Evolutionary conservation across 345 rosid species (phyloP).

Genomic region (Fremontodendron californicum): DNA sequence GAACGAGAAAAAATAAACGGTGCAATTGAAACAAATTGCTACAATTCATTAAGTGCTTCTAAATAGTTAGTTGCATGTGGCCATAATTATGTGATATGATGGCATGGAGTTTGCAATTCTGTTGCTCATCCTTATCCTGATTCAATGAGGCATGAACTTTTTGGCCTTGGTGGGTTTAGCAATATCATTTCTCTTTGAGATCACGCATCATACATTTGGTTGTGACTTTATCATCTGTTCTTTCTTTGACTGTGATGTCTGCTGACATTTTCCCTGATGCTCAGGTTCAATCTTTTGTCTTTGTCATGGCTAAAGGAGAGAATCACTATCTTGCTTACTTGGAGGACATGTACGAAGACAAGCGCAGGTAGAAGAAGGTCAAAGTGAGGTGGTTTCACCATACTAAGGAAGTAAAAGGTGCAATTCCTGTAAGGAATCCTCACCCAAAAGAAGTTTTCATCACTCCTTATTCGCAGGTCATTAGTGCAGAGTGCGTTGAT

Average conservation of each 20-base stretch:
- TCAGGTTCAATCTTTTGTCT: slow-evolving; percentile 87
- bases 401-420: slow-evolving; percentile 81
- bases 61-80: background rate
- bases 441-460: slow-evolving; percentile 94
- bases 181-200: background rate
- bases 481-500: slow-evolving; percentile 93
- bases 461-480: slow-evolving; percentile 85
- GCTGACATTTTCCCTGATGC: slow-evolving; percentile 15
- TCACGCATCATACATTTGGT: background rate
- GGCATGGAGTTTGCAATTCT: background rate
- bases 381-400: slow-evolving; percentile 97
- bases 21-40: background rate
- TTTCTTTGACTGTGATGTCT: slow-evolving; percentile 15
- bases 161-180: background rate
- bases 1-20: background rate
- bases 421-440: slow-evolving; percentile 56
- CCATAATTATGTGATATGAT: background rate
- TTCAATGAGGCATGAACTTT: background rate
- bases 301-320: slow-evolving; percentile 82
- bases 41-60: background rate
- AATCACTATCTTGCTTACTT: slow-evolving; percentile 75
- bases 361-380: slow-evolving; percentile 82
- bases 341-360: slow-evolving; percentile 99
- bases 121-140: background rate
- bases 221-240: background rate